Conservation (phyloP, 2,329 filamentous ascomycete genomes). For the Parascedosporium putredinis region DNA sequence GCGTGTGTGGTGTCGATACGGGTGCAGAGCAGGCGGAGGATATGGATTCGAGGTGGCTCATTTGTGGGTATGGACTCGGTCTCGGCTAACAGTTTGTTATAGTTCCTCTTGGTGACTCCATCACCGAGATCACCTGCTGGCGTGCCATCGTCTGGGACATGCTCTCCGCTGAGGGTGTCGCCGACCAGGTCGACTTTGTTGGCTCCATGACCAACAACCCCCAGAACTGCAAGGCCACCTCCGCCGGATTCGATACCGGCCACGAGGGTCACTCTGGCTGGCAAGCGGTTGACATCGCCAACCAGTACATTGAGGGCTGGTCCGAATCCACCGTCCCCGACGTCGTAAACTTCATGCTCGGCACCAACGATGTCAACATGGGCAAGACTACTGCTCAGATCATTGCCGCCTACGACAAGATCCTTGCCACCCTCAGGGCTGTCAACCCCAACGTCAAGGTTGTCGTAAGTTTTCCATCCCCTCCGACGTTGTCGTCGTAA, state of each 20-base stretch:
- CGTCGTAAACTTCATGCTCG: conserved; percentile 33
- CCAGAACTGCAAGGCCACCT: conserved; percentile 23
- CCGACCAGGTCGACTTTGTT: conserved; percentile 27
- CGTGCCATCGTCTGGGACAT: conserved; percentile 28
- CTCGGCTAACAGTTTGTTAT: not conserved
- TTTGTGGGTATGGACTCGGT: no score
- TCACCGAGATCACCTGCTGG: conserved; percentile 36
- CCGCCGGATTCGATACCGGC: conserved; percentile 23
- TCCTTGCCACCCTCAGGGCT: conserved; percentile 22
- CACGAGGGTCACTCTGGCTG: conserved; percentile 30
- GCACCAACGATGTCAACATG: conserved; percentile 30
- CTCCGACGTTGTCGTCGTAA: no score
- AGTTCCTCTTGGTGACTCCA: conserved; percentile 28
- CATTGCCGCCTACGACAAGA: conserved; percentile 27
- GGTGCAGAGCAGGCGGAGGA: no score
- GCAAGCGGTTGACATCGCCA: conserved; percentile 28
- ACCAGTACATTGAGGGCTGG: conserved; percentile 28
- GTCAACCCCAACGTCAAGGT: conserved; percentile 28
- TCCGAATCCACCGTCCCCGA: conserved; percentile 25
- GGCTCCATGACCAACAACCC: conserved; percentile 28
- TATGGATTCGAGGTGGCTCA: no score
- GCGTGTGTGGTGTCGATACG: no score
- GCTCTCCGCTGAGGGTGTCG: conserved; percentile 22
- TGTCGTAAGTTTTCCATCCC: conserved; percentile 27
- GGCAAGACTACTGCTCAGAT: conserved; percentile 22